Evolutionary conservation across 805 yeast genomes (phyloP), one percentile per base, ranked within the genome.

Genomic region (Suhomyces prunicola): DNA sequence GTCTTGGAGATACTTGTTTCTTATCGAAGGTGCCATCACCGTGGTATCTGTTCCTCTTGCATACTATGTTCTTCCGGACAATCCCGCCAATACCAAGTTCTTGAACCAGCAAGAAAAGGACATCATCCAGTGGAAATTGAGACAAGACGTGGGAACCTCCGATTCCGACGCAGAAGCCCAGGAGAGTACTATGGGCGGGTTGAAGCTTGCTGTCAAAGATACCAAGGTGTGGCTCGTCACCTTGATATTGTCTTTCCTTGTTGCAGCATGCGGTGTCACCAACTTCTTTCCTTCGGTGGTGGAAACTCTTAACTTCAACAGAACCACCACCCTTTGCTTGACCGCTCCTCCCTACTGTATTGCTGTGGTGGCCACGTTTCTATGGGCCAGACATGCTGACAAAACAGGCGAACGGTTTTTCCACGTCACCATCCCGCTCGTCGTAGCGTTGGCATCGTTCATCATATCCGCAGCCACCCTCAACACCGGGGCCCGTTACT

Each of bases 221-320:
- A 48, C 68, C 44, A 78, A 78, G 52, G 76, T 75, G n/a, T 78
- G 82, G 82, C 61, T 71, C n/a, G 61, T 78, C 36, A 72, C 78
- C 15, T 78, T 76, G 47, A 69, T 71, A 49, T 67, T 77, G 24
- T 67, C 80, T 2, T 76, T 74, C 65, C 66, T 78, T 29, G 86
- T 80, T 48, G 83, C 83, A 24, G 84, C 86, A 40, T 79, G 83
- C 57, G 85, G 86, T 63, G 84, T 82, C 46, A 80, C 85, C 17
- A 78, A 82, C 61, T 82, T 81, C 63, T 83, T 82, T 72, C 87
- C 87, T 26, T 74, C 86, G 0, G 82, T 84, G 26, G 86, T 84
- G 15, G 62, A 73, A 53, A 81, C 87, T 12, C 71, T 84, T 55
- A 77, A 81, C 44, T 84, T 80, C 58, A 64, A 67, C 60, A 70